Percentiles rank a stretch among this genome's conserved stretches.
phyloP scores from a whole-genome alignment of 2,329 filamentous ascomycete species.

The Arthrobotrys sphaeroides region DNA sequence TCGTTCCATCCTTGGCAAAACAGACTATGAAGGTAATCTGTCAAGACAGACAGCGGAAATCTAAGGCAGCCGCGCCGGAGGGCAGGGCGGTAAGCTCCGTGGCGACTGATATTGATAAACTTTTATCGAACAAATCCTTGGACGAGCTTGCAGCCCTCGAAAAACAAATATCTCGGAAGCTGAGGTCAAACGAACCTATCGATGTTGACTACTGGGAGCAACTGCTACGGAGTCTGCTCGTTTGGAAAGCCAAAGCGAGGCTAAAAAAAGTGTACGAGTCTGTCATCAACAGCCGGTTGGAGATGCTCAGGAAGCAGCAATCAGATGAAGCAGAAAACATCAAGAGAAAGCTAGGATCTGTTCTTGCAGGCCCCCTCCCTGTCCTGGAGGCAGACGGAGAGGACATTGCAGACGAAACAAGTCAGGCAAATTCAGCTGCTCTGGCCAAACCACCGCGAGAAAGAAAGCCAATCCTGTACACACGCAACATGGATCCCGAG shows the following conservation, averaged over 20 bases:
- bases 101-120: constrained; percentile 83
- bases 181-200: constrained; percentile 87
- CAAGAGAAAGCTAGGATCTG: constrained; percentile 66
- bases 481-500: constrained; percentile 70
- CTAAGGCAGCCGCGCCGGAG: constrained; percentile 69
- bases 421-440: background rate
- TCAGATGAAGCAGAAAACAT: constrained; percentile 71
- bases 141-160: constrained; percentile 88
- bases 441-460: constrained; percentile 32
- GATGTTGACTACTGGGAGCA: constrained; percentile 99
- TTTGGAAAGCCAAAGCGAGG: constrained; percentile 92
- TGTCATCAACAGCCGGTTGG: constrained; percentile 75
- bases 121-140: constrained; percentile 83
- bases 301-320: constrained; percentile 73
- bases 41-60: constrained; percentile 75
- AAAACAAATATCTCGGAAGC: constrained; percentile 83
- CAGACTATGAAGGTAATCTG: constrained; percentile 85
- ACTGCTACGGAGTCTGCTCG: constrained; percentile 79
- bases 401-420: background rate
- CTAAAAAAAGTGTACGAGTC: constrained; percentile 79
- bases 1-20: constrained; percentile 15
- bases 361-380: constrained; percentile 62
- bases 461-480: constrained; percentile 60
- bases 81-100: constrained; percentile 83
- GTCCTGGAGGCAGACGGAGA: constrained; percentile 54